Percentiles rank a stretch among this genome's conserved stretches.
Evolutionary conservation across 192 early-diverging fungal genomes (phyloP).

Genomic region (Globomyces pollinis-pini): DNA sequence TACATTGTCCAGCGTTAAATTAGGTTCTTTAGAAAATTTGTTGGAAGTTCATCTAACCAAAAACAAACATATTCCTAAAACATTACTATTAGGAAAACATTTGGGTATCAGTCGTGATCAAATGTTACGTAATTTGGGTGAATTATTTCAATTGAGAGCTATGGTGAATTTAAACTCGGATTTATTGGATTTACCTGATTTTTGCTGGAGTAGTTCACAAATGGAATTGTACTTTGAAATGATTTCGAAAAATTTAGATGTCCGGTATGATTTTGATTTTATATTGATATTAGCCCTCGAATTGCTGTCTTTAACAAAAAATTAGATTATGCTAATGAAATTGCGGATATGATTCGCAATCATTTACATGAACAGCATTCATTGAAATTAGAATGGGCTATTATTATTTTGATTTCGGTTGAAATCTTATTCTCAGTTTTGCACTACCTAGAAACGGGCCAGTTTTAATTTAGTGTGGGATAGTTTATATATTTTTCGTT

Average conservation of each 20-base stretch:
- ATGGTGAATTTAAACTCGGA: constrained; percentile 51
- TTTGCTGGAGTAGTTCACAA: constrained; percentile 42
- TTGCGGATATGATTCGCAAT: constrained; percentile 43
- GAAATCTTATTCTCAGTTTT: constrained; percentile 30
- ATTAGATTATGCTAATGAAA: constrained; percentile 61
- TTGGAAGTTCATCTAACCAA: constrained; percentile 44
- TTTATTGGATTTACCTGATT: constrained; percentile 53
- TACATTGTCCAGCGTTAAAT: constrained; percentile 47
- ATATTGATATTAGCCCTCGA: constrained; percentile 41
- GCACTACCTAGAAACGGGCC: constrained; percentile 27
- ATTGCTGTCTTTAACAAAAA: constrained; percentile 57
- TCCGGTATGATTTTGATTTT: no score
- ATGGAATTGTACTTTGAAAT: constrained; percentile 46
- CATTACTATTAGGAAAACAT: constrained; percentile 37
- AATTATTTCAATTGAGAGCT: constrained; percentile 41
- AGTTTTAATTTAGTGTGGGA: not conserved
- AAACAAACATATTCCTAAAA: constrained; percentile 35
- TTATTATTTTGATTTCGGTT: constrained; percentile 37
- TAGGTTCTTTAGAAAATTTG: constrained; percentile 43
- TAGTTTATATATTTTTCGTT: not conserved
- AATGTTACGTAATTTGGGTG: constrained; percentile 44
- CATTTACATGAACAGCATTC: constrained; percentile 49
- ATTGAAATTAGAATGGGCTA: constrained; percentile 33
- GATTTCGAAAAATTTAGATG: constrained; percentile 45
- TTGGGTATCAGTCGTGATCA: constrained; percentile 34